Percentiles rank a stretch among this genome's conserved stretches.
Evolutionary conservation across 768 basidiomycete species (phyloP).

Genomic region (Pleurotus cornucopiae): DNA sequence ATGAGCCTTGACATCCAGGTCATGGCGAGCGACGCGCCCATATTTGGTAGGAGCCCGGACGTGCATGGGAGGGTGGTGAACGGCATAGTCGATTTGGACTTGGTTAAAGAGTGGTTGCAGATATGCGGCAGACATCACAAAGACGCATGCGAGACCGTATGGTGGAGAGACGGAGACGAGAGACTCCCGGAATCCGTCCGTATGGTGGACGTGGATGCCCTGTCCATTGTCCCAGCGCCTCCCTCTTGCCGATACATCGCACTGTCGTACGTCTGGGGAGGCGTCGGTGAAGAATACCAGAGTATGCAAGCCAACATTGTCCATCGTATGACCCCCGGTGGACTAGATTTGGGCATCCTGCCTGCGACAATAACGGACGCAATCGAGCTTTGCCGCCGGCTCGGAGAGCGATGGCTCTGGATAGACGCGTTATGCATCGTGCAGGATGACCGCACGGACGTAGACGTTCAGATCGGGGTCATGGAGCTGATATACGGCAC

Average conservation of each 20-base stretch:
- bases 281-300: not conserved
- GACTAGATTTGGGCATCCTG: not conserved
- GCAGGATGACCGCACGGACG: not conserved
- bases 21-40: not conserved
- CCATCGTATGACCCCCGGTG: not conserved
- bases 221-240: not conserved
- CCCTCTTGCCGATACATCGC: not conserved
- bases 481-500: not conserved
- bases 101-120: not conserved
- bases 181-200: not conserved
- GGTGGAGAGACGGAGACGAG: conserved; percentile 1
- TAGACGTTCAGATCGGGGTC: not conserved
- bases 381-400: not conserved
- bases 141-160: not conserved
- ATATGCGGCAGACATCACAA: not conserved
- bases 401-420: not conserved
- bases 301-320: not conserved
- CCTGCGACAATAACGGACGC: not conserved
- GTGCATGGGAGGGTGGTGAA: conserved; percentile 1
- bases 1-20: conserved; percentile 3
- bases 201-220: not conserved
- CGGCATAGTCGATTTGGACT: not conserved
- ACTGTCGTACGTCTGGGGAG: conserved; percentile 5
- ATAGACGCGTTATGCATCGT: not conserved
- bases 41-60: not conserved